Conservation (phyloP, 23 red algal genomes). For the Gracilariopsis chorda region DNA sequence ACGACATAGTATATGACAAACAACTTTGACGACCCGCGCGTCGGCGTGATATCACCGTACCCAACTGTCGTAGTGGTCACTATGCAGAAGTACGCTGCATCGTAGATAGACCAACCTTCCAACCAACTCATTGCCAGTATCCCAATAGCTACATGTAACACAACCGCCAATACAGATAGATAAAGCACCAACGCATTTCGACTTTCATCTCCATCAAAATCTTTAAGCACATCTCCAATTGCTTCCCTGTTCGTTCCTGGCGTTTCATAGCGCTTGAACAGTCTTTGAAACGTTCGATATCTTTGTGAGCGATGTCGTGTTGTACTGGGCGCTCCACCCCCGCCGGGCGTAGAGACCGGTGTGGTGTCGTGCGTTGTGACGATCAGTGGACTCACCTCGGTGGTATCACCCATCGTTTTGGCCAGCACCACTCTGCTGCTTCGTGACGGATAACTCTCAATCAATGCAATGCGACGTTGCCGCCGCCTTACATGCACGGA, state of each 20-base stretch:
- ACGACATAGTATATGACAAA: slow-evolving; percentile 68
- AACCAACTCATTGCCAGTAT: neutral
- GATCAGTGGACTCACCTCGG: too few relatives aligned
- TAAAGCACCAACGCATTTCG: neutral
- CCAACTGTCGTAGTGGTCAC: slow-evolving; percentile 79
- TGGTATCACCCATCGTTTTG: too few relatives aligned
- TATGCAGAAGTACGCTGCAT: slow-evolving; percentile 58
- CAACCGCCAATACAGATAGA: neutral
- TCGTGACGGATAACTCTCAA: too few relatives aligned
- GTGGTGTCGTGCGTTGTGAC: too few relatives aligned
- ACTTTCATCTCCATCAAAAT: neutral
- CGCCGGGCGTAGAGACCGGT: too few relatives aligned
- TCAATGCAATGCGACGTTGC: too few relatives aligned
- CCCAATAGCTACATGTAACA: slow-evolving; percentile 19
- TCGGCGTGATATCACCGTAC: slow-evolving; percentile 80
- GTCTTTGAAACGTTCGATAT: neutral
- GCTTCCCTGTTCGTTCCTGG: neutral
- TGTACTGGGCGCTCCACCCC: too few relatives aligned
- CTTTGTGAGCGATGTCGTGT: too few relatives aligned
- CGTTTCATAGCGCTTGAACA: neutral
- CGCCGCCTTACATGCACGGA: too few relatives aligned
- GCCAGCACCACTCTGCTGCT: too few relatives aligned
- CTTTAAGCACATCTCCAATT: neutral
- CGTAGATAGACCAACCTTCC: slow-evolving; percentile 60
- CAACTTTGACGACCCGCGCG: slow-evolving; percentile 32